Base-by-base conservation (phyloP, 179 eudicot species). In the Gypsophila paniculata region DNA sequence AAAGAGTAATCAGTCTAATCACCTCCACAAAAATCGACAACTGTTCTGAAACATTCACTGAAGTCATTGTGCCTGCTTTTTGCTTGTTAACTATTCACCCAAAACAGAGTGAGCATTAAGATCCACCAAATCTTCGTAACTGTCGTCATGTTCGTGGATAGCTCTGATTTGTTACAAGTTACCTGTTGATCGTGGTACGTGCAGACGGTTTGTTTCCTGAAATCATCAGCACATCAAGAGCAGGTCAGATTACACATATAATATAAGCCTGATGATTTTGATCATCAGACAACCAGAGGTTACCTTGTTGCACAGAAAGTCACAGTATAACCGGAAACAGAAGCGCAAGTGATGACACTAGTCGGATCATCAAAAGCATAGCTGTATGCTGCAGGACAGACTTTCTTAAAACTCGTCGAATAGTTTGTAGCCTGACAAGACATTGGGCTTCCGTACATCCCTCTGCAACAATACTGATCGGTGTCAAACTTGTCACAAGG, bases 311-410 rank as follows among this genome's bases (percentile, higher is more conserved):
- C 59, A 76, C 89, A 86, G 67, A 84, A 83, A 46, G 86, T 53
- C 10, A 86, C 75, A 0, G 80, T 65, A 25, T 85, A 88, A 44
- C 88, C 83, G 0, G 86, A 69, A 12, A 82, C 68, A 4, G 75
- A 69, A 23, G 82, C 71, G 76, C 52, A 85, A 52, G 89, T 81
- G 21, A 78, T 13, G 6, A 79, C 69, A 65, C 87, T 85, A 5
- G 84, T 80, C 25, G 85, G 79, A 69, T 87, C 90, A 72, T 84
- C 91, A 38, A 76, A 79, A 14, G 88, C 89, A 65, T 80, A 86
- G 77, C 91, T 87, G 65, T 85, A 87, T 6, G 93, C 85, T 9
- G 75, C 81, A 12, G 88, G 85, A 70, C 91, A 85, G 13, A 82
- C 84, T 10, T 65, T 51, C 49, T 84, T 84, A 68, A 84, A 85